These are phyloP conservation scores for Pseudopyrenochaeta lycopersici DNA, from an alignment of 2,329 filamentous ascomycete genomes.

Conservation along the genomic window DNA sequence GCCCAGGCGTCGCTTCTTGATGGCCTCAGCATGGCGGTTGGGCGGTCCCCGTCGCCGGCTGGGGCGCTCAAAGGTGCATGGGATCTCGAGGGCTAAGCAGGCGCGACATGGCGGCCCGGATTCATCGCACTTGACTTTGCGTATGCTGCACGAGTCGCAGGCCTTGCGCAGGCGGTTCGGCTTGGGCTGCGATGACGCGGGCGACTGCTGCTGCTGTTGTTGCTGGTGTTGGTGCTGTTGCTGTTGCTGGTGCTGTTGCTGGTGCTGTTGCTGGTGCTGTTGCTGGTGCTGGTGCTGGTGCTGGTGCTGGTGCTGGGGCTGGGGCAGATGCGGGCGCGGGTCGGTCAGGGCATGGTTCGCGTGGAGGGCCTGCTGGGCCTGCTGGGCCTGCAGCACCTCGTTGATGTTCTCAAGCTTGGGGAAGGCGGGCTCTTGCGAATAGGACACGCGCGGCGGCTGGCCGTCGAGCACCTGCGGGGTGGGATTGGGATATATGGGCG, in stretches of 20 bases:
- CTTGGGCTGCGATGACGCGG: constrained; percentile 32
- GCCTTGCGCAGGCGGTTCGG: constrained; percentile 51
- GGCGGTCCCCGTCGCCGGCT: constrained; percentile 71
- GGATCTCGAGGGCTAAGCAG: constrained; percentile 71
- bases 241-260: no score
- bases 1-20: constrained; percentile 68
- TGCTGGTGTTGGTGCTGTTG: no score
- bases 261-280: no score
- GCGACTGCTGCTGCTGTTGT: no score
- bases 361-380: constrained; percentile 48
- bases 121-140: constrained; percentile 67
- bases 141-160: constrained; percentile 54
- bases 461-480: constrained; percentile 10
- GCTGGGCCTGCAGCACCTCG: constrained; percentile 47
- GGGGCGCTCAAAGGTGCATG: constrained; percentile 72
- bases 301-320: no score
- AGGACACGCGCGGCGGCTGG: constrained; percentile 24
- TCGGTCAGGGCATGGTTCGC: constrained; percentile 45
- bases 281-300: no score
- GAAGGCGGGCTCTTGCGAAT: constrained; percentile 35
- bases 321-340: constrained; percentile 24
- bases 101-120: constrained; percentile 72
- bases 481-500: constrained; percentile 38
- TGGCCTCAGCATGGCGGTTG: constrained; percentile 72
- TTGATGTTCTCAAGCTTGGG: constrained; percentile 48